Evolutionary conservation across 2,329 filamentous ascomycete species (phyloP), one percentile per base, ranked within the genome.

Genomic region (Alternaria solani): DNA sequence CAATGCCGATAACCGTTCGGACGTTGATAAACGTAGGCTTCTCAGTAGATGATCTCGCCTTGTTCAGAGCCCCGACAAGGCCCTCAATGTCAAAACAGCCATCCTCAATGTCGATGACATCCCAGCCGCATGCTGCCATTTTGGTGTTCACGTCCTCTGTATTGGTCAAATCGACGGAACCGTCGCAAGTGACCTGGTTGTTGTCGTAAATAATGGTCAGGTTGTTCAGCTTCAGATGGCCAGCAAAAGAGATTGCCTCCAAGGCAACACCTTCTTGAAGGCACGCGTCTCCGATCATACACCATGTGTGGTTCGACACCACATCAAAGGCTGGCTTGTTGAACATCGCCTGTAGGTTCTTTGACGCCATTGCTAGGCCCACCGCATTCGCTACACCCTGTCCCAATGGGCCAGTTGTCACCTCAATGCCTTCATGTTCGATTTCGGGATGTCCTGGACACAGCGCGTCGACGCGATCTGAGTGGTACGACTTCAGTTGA

Each of bases 11-110:
- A n/a, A 85, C 75, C 1, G 86, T 88, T 20, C 79, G 81, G 7
- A 87, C 77, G 62, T 88, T 88, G 77, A 88, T 83, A 62, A 88
- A 87, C 0, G 82, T 84, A 0, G 86, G 86, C 67, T 85, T 86
- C 2, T 82, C 79, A 7, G 71, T 78, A 2, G 77, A 79, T 3
- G 70, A 66, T 49, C 81, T 80, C 7, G 83, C 83, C 23, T 78
- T 72, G 42, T 81, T 73, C 28, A 87, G 72, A 2, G 85, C 84
- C 11, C 71, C 52, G 6, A 86, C 81, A 25, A 87, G 79, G 0
- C 73, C 77, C 7, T 79, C 73, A 2, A 88, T 79, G 46, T 87
- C 82, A 59, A 80, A 84, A 68, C 79, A 82, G 7, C 86, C 86
- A 63, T 87, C 83, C 7, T 79, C 69, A 1, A 88, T 75, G 20